These are phyloP conservation scores for Malassezia japonica DNA, from an alignment of 1,284 basidiomycete species.

Conservation along the genomic window DNA sequence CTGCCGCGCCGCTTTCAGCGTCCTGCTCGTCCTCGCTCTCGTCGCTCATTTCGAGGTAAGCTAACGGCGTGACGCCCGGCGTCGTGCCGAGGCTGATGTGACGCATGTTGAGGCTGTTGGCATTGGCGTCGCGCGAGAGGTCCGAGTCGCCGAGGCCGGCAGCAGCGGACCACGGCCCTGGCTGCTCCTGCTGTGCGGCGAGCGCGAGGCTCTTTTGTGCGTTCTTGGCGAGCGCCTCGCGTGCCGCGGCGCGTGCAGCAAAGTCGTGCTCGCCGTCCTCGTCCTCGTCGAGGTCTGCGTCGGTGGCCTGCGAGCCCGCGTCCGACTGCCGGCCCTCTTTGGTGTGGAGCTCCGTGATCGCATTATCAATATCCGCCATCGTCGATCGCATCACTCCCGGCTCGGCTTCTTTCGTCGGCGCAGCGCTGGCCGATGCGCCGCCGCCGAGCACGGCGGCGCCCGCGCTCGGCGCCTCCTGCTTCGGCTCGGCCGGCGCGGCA, in stretches of 20 bases:
- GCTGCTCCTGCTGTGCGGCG: conserved; percentile 23
- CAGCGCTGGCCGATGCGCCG: background rate
- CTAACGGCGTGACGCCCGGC: conserved; percentile 22
- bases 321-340: conserved; percentile 20
- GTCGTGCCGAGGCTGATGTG: conserved; percentile 4
- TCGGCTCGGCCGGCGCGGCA: conserved; percentile 19
- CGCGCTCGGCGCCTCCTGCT: conserved; percentile 7
- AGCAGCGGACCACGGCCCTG: conserved; percentile 19
- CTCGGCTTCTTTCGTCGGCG: background rate
- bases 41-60: conserved; percentile 43
- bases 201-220: conserved; percentile 34
- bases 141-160: conserved; percentile 12
- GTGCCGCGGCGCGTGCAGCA: conserved; percentile 28
- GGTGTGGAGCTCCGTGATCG: conserved; percentile 36
- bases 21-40: conserved; percentile 37
- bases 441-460: background rate
- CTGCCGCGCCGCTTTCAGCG: background rate
- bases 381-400: conserved; percentile 42
- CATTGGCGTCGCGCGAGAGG: background rate
- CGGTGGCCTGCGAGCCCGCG: conserved; percentile 7
- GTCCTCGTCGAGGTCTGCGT: conserved; percentile 25
- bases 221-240: conserved; percentile 43
- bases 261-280: conserved; percentile 21
- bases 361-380: conserved; percentile 47
- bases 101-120: background rate